Conservation (phyloP, 345 rosid species). For the Theobroma cacao region DNA sequence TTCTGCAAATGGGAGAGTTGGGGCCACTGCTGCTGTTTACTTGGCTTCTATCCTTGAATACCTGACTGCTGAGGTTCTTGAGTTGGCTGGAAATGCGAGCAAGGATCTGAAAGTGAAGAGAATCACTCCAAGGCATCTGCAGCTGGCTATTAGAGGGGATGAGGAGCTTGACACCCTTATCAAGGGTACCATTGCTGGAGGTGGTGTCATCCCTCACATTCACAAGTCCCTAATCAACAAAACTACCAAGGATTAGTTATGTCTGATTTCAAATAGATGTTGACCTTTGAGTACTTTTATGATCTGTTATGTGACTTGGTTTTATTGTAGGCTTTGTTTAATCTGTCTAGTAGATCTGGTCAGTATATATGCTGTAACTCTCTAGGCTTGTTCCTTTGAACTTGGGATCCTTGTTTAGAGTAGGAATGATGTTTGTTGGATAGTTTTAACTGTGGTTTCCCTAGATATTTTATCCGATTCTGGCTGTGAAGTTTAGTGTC, state of each 20-base stretch:
- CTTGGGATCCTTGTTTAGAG: background rate
- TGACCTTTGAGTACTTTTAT: background rate
- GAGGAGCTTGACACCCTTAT: constrained; percentile 65
- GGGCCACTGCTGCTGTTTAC: constrained; percentile 82
- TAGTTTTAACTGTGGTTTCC: constrained; percentile 4
- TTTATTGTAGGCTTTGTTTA: constrained; percentile 1
- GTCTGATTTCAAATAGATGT: background rate
- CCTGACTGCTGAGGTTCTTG: constrained; percentile 77
- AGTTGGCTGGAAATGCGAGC: constrained; percentile 74
- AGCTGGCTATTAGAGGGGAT: constrained; percentile 53
- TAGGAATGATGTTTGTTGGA: constrained; percentile 13
- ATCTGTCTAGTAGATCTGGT: background rate
- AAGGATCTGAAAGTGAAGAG: constrained; percentile 78
- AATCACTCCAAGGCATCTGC: constrained; percentile 55
- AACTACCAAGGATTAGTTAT: constrained; percentile 16
- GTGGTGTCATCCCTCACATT: constrained; percentile 28
- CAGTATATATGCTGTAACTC: background rate
- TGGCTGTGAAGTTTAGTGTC: background rate
- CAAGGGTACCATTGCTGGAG: constrained; percentile 57
- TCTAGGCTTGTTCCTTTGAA: background rate
- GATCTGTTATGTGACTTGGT: background rate
- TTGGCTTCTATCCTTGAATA: constrained; percentile 67
- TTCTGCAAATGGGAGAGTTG: constrained; percentile 65
- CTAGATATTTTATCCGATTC: background rate
- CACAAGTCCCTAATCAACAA: constrained; percentile 29